Percentiles rank a stretch among this genome's conserved stretches.
Conservation (phyloP, 768 basidiomycete species). For the Panaeolus cyanescens region DNA sequence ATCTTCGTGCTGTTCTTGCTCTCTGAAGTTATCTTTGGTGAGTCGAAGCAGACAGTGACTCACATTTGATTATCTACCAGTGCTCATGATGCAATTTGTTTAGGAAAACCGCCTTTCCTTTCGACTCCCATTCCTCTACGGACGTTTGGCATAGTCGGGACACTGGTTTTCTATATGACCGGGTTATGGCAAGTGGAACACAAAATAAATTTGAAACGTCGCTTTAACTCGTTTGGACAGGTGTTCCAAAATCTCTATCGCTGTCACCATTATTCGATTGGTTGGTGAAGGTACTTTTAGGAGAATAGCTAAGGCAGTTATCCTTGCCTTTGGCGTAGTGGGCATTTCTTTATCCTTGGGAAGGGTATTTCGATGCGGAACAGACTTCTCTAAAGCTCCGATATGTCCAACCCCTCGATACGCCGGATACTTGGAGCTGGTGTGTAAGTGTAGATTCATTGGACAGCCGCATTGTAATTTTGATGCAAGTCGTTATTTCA, state of each 20-base stretch:
- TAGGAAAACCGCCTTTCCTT: background rate
- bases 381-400: background rate
- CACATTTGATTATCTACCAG: background rate
- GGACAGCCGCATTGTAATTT: background rate
- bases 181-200: background rate
- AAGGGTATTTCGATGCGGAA: conserved; percentile 10
- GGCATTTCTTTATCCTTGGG: background rate
- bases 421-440: background rate
- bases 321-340: background rate
- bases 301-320: background rate
- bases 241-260: conserved; percentile 10
- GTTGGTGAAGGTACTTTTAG: conserved; percentile 2
- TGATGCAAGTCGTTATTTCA: background rate
- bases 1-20: background rate
- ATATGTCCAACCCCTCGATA: background rate
- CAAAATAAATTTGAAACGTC: background rate
- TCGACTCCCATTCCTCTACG: background rate
- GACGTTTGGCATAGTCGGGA: background rate
- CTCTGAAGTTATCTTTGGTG: background rate
- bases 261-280: conserved; percentile 13
- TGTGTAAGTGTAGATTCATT: background rate
- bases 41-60: background rate
- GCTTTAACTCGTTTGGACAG: background rate
- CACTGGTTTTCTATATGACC: background rate
- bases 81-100: background rate